Base-by-base conservation (phyloP, 2,329 filamentous ascomycete species). In the Pezicula carpinea region DNA sequence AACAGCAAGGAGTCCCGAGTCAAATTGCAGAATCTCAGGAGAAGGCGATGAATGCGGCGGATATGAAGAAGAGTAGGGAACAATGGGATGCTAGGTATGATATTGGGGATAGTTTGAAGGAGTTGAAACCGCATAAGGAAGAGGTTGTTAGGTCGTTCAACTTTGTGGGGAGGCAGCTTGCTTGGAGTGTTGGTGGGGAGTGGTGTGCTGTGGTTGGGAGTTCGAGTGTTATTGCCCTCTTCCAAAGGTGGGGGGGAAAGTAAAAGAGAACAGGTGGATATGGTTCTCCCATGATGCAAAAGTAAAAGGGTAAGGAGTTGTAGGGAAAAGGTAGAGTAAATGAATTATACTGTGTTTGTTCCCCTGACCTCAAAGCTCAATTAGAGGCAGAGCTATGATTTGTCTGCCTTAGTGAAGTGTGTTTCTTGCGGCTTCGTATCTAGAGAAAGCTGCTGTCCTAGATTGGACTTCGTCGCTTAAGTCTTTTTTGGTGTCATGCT, bases 181-280 rank as follows among this genome's bases (percentile, higher is more conserved):
- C 56, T 3, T 64, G 62, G 62, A 64, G 62, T 52, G 26, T 5
- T 4, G 55, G 54, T 29, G 61, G 61, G 7, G 46, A 50, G 35
- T 62, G 57, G 56, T 63, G 60, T 53, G 59, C 62, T 19, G 60
- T 59, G 6, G 60, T 56, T 6, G 62, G 61, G 35, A 60, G 58
- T 36, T 40, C 29, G 21, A 55, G 58, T 7, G 42, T 54, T 6
- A 45, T 63, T 46, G 59, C 47, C 4, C 19, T 61, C 13, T 51
- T 62, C 51, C 47, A 46, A 22, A 34, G 56, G 33, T 58, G 54
- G 50, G 47, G 32, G 7, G 23, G 23, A 26, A 26, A 26, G 23
- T 26, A 26, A 26, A 26, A 26, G 23, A 26, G 11, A 26, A 6
- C 8, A 23, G 22, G 22, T 23, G 22, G 8, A 23, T 23, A 23